Conservation (phyloP, 2,329 filamentous ascomycete genomes). For the Aureobasidium sp. region DNA sequence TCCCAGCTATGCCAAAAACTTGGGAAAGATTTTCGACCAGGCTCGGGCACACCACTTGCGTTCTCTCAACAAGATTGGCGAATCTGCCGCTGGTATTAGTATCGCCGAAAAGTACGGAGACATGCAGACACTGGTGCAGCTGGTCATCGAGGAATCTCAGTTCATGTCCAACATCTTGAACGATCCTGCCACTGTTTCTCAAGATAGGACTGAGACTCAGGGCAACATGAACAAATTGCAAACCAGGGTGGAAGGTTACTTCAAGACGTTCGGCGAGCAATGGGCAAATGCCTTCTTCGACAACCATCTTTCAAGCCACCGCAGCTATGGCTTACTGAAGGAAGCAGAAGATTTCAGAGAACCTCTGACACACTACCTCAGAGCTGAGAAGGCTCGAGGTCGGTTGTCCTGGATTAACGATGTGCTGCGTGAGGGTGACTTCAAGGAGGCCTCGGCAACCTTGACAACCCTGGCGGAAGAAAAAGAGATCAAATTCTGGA, state of each 20-base stretch:
- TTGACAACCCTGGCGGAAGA: slow-evolving; percentile 61
- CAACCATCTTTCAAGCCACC: slow-evolving; percentile 32
- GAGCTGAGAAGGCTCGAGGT: slow-evolving; percentile 60
- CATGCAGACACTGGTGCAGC: slow-evolving; percentile 52
- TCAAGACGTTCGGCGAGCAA: slow-evolving; percentile 54
- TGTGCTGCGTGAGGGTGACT: slow-evolving; percentile 66
- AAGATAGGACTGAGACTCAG: slow-evolving; percentile 23
- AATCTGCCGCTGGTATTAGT: slow-evolving; percentile 48
- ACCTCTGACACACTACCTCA: slow-evolving; percentile 70
- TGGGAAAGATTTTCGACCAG: slow-evolving; percentile 36
- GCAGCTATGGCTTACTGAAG: slow-evolving; percentile 46
- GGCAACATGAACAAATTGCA: slow-evolving; percentile 37
- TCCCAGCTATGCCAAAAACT: slow-evolving; percentile 38
- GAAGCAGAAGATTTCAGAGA: slow-evolving; percentile 59
- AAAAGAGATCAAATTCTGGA: slow-evolving; percentile 76
- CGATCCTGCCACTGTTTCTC: slow-evolving; percentile 25
- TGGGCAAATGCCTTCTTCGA: slow-evolving; percentile 76
- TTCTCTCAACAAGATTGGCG: slow-evolving; percentile 39
- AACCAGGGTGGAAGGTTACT: slow-evolving; percentile 40
- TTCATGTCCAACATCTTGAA: slow-evolving; percentile 29
- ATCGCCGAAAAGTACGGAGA: slow-evolving; percentile 56
- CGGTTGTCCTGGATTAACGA: slow-evolving; percentile 95
- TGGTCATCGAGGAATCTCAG: slow-evolving; percentile 37
- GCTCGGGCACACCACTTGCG: slow-evolving; percentile 35
- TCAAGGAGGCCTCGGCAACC: slow-evolving; percentile 61